These are phyloP conservation scores for Thyridium curvatum DNA, from an alignment of 2,329 filamentous ascomycete genomes.

Conservation along the genomic window DNA sequence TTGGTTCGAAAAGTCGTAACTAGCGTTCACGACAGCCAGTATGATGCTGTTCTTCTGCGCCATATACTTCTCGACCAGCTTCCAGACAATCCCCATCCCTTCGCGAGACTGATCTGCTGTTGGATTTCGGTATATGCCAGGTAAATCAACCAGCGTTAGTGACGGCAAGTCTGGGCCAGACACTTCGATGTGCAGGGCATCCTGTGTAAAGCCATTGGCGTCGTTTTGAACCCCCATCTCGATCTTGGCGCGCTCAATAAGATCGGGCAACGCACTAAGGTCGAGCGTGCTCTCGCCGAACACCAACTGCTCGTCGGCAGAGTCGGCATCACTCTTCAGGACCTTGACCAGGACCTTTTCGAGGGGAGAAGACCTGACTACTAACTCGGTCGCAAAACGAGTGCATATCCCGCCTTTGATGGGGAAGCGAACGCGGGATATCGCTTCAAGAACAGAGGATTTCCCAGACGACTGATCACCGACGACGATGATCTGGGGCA, in stretches of 20 bases:
- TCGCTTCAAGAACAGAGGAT: constrained; percentile 34
- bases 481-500: constrained; percentile 45
- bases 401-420: constrained; percentile 44
- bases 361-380: background rate
- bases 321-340: background rate
- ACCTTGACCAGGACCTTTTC: background rate
- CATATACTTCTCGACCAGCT: constrained; percentile 50
- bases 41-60: constrained; percentile 49
- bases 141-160: constrained; percentile 54
- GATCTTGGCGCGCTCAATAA: constrained; percentile 30
- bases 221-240: constrained; percentile 38
- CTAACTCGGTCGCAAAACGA: constrained; percentile 43
- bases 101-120: constrained; percentile 33
- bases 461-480: constrained; percentile 49
- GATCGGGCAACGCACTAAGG: constrained; percentile 17
- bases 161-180: constrained; percentile 37
- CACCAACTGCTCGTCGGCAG: background rate
- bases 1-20: constrained; percentile 51
- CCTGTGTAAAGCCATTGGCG: constrained; percentile 26
- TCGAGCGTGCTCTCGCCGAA: constrained; percentile 9
- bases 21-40: constrained; percentile 49
- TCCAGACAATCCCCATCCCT: constrained; percentile 36
- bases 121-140: constrained; percentile 43
- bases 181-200: constrained; percentile 39
- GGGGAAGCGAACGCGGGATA: constrained; percentile 46